These are phyloP conservation scores for Trichoderma asperellum DNA, from an alignment of 2,329 filamentous ascomycete species.

Conservation along the genomic window DNA sequence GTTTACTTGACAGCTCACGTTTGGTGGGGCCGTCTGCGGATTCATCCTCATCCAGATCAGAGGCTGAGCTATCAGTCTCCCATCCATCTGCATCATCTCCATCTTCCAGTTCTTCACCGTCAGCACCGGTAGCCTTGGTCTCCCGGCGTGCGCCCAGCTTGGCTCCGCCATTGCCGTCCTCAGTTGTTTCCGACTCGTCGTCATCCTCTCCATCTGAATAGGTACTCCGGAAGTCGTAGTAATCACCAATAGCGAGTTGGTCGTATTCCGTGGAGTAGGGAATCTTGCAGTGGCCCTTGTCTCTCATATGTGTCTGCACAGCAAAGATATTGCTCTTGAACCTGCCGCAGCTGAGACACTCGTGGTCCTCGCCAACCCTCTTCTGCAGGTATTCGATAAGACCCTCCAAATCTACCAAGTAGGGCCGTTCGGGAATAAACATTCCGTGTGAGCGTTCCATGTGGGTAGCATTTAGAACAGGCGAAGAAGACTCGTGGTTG, in stretches of 20 bases:
- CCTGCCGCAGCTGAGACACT: constrained; percentile 89
- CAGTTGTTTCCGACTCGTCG: constrained; percentile 49
- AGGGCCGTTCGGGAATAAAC: constrained; percentile 90
- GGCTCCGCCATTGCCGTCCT: constrained; percentile 58
- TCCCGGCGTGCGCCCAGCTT: constrained; percentile 69
- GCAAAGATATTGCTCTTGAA: constrained; percentile 76
- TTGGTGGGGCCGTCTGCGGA: constrained; percentile 59
- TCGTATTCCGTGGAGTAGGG: constrained; percentile 87
- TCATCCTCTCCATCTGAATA: constrained; percentile 77
- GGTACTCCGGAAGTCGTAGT: constrained; percentile 94
- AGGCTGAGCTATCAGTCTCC: constrained; percentile 94
- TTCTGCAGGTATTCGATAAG: constrained; percentile 76
- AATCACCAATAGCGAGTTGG: constrained; percentile 92
- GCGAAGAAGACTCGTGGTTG: constrained; percentile 77
- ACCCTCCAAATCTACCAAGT: constrained; percentile 80
- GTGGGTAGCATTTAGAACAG: constrained; percentile 78
- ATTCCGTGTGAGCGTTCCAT: constrained; percentile 94
- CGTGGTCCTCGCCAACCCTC: constrained; percentile 77
- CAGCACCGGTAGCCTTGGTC: constrained; percentile 54
- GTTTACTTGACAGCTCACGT: constrained; percentile 72
- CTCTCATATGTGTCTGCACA: constrained; percentile 94
- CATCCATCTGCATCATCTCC: constrained; percentile 73
- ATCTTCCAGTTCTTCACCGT: constrained; percentile 57
- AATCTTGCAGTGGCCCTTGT: constrained; percentile 96
- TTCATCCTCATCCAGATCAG: constrained; percentile 54